These are phyloP conservation scores for Gymnopus androsaceus DNA, from an alignment of 1,284 basidiomycete species.

Conservation along the genomic window DNA sequence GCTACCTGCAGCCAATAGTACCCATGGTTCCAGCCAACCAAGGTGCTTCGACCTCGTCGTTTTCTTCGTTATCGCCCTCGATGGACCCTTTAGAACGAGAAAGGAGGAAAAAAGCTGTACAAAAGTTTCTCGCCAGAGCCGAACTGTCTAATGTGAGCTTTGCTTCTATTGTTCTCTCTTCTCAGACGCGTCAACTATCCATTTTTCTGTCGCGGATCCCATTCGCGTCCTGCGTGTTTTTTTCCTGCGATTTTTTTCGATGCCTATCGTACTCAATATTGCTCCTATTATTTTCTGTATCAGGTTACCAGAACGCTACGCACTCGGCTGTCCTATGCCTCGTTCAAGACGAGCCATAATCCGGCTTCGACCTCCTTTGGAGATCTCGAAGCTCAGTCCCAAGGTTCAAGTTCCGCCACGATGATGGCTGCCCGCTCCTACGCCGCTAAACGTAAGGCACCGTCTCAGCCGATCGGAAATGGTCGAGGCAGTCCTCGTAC, in stretches of 20 bases:
- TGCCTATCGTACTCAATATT: constrained; percentile 5
- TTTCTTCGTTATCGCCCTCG: constrained; percentile 38
- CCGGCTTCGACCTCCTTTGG: constrained; percentile 62
- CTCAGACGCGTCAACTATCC: constrained; percentile 46
- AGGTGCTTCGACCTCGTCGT: constrained; percentile 29
- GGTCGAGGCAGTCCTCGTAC: constrained; percentile 43
- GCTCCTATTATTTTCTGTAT: constrained; percentile 7
- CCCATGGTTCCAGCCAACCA: constrained; percentile 21
- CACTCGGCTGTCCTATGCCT: constrained; percentile 75
- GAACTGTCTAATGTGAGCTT: constrained; percentile 71
- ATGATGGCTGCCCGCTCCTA: constrained; percentile 50
- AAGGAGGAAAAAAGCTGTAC: constrained; percentile 61
- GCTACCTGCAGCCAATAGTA: constrained; percentile 48
- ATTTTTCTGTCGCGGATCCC: not conserved
- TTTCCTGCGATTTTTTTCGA: constrained; percentile 21
- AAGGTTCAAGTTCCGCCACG: constrained; percentile 41
- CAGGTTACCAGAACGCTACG: constrained; percentile 78
- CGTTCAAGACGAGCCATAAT: constrained; percentile 77
- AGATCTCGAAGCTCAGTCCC: constrained; percentile 63
- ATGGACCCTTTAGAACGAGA: constrained; percentile 51
- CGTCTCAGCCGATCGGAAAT: constrained; percentile 42
- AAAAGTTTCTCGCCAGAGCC: constrained; percentile 73
- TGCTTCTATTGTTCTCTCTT: constrained; percentile 23
- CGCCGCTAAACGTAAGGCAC: constrained; percentile 58
- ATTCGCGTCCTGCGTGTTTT: constrained; percentile 11